Percentiles rank a stretch among this genome's conserved stretches.
Evolutionary conservation across 2,329 filamentous ascomycete genomes (phyloP).

Genomic region (Neoscytalidium dimidiatum): DNA sequence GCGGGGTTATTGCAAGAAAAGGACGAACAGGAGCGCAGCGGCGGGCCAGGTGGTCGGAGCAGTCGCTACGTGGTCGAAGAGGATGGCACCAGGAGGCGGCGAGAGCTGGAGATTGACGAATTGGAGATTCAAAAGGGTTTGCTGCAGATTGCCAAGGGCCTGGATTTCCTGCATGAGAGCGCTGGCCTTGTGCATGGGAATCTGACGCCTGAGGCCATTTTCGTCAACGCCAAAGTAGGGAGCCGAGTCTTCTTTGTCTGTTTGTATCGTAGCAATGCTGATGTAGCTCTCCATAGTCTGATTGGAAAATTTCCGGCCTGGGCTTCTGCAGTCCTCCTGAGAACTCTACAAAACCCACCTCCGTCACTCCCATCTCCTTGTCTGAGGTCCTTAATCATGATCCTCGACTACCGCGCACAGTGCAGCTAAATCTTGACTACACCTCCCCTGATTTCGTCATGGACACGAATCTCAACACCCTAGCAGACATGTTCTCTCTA

Average conservation of each 20-base stretch:
- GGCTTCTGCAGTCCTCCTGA: constrained; percentile 84
- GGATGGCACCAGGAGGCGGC: constrained; percentile 67
- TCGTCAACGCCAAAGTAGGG: constrained; percentile 86
- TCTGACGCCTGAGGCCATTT: constrained; percentile 87
- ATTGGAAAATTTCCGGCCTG: constrained; percentile 98
- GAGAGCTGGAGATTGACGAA: constrained; percentile 92
- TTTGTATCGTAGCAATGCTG: constrained; percentile 13
- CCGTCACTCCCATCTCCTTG: constrained; percentile 77
- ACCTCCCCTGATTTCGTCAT: constrained; percentile 93
- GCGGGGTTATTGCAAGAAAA: constrained; percentile 81
- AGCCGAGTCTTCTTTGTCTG: constrained; percentile 24
- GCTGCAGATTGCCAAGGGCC: constrained; percentile 86
- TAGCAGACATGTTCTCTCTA: constrained; percentile 91
- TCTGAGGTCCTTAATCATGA: constrained; percentile 85
- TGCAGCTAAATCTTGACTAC: constrained; percentile 91
- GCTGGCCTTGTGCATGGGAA: constrained; percentile 93
- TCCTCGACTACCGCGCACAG: constrained; percentile 74
- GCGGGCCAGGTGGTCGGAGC: constrained; percentile 67
- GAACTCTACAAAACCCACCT: constrained; percentile 70
- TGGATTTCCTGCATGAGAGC: constrained; percentile 95
- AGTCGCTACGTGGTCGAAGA: constrained; percentile 83
- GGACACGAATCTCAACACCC: constrained; percentile 80
- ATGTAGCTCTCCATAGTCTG: constrained; percentile 60
- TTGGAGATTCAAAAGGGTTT: constrained; percentile 96
- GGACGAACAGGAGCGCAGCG: constrained; percentile 76